A percentile compares a stretch with the other conserved stretches of the same genome.
Conservation (phyloP, 73 alveolate species). For the Paraurostyla sp. region DNA sequence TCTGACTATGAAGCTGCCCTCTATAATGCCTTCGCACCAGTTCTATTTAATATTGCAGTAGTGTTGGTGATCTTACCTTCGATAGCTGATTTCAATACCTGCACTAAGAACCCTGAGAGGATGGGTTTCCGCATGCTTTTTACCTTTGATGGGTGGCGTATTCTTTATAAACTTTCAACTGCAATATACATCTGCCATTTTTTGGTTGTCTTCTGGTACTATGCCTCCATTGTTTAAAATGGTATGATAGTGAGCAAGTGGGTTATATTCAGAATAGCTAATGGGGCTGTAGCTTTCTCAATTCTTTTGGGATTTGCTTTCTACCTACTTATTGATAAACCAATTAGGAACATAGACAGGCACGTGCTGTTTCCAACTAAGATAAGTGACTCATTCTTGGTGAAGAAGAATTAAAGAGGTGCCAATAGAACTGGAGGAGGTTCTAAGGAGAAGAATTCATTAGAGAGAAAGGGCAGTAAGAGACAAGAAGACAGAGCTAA, state of each 20-base stretch:
- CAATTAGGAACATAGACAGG: conserved; percentile 33
- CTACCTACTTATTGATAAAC: conserved; percentile 35
- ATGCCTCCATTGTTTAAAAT: background rate
- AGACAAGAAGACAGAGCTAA: too few species aligned
- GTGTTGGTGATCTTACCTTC: background rate
- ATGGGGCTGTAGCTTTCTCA: conserved; percentile 16
- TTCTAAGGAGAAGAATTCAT: background rate
- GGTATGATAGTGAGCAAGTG: conserved; percentile 1
- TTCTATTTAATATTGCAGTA: background rate
- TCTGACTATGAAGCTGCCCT: background rate
- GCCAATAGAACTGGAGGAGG: conserved; percentile 3
- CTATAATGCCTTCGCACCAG: conserved; percentile 24
- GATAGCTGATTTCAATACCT: background rate
- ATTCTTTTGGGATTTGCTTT: background rate
- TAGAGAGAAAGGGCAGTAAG: background rate
- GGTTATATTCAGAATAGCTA: conserved; percentile 5
- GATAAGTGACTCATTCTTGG: conserved; percentile 31
- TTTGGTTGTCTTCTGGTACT: conserved; percentile 25
- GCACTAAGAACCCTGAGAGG: background rate
- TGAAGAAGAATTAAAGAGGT: conserved; percentile 37
- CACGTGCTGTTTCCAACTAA: conserved; percentile 44
- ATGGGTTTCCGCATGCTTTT: background rate
- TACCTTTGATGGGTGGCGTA: conserved; percentile 51
- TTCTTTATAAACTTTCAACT: conserved; percentile 6
- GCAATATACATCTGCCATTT: background rate